phyloP scores from a whole-genome alignment of 441 rosid species.

The Pelargonium australe region DNA sequence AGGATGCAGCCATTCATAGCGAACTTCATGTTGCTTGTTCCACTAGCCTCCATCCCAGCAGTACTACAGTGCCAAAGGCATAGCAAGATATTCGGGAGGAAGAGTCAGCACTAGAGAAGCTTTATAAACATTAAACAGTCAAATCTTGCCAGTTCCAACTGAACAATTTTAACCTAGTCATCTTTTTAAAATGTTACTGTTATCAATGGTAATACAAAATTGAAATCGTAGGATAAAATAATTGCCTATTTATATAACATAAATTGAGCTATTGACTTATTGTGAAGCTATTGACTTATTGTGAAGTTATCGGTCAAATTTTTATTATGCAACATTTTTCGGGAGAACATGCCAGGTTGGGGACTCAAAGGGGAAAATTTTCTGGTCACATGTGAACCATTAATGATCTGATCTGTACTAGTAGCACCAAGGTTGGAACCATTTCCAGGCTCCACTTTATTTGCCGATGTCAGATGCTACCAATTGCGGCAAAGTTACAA shows the following conservation, averaged over 20 bases:
- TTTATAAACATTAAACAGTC: not conserved
- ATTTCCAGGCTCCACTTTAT: conserved; percentile 10
- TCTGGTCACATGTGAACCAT: not conserved
- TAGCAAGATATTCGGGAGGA: not conserved
- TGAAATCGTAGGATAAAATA: not conserved
- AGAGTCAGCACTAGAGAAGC: not conserved
- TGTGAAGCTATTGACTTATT: too few relatives aligned
- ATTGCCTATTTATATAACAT: not conserved
- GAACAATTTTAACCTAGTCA: not conserved
- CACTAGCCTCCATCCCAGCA: conserved; percentile 99
- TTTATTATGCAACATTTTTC: too few relatives aligned
- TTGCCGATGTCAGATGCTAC: not conserved
- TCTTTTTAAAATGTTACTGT: too few relatives aligned
- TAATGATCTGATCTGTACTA: not conserved
- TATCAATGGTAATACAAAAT: not conserved
- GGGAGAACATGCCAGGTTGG: not conserved
- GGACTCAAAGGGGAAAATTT: not conserved
- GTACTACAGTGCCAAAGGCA: conserved; percentile 38
- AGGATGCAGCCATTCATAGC: conserved; percentile 88
- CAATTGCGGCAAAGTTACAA: not conserved
- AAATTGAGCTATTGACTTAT: too few relatives aligned
- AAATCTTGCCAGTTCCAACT: not conserved
- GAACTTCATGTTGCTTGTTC: conserved; percentile 99
- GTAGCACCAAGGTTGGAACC: not conserved
- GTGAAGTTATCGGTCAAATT: too few relatives aligned